These are phyloP conservation scores for Fusarium kyushuense DNA, from an alignment of 2,329 filamentous ascomycete genomes.

Conservation along the genomic window DNA sequence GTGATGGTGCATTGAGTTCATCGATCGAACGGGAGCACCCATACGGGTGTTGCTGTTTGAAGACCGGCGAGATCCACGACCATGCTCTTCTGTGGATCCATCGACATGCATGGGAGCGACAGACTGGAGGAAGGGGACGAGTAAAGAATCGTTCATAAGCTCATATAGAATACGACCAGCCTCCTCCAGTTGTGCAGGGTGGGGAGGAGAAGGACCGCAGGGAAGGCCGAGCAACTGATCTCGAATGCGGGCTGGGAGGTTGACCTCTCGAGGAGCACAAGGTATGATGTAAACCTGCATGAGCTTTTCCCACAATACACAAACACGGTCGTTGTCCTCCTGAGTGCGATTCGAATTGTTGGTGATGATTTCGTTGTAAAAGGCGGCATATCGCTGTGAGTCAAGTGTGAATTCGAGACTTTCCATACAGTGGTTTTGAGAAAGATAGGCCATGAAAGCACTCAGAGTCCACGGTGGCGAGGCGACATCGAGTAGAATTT, in stretches of 20 bases:
- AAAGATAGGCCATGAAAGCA: conserved; percentile 96
- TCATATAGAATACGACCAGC: conserved; percentile 92
- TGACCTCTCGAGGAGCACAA: conserved; percentile 87
- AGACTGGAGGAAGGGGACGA: conserved; percentile 89
- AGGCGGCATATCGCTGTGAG: conserved; percentile 82
- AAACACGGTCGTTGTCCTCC: conserved; percentile 73
- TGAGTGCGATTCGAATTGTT: conserved; percentile 53
- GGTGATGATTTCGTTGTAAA: conserved; percentile 60
- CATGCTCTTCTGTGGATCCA: conserved; percentile 52
- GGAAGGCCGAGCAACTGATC: conserved; percentile 76
- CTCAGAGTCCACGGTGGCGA: conserved; percentile 89
- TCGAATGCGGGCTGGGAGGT: conserved; percentile 86
- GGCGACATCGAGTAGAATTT: conserved; percentile 88
- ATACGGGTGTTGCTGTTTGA: conserved; percentile 52
- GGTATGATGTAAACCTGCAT: conserved; percentile 91
- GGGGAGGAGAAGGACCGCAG: conserved; percentile 71
- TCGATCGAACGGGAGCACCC: conserved; percentile 47
- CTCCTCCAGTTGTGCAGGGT: conserved; percentile 80
- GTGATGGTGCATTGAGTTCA: conserved; percentile 60
- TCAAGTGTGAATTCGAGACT: conserved; percentile 98
- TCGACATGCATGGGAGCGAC: conserved; percentile 57
- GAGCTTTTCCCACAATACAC: conserved; percentile 86
- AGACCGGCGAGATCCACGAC: conserved; percentile 60
- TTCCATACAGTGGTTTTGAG: conserved; percentile 96
- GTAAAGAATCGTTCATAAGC: conserved; percentile 95